Base-by-base conservation (phyloP, 495 filamentous ascomycete genomes). In the Melanomma pulvis-pyrius region DNA sequence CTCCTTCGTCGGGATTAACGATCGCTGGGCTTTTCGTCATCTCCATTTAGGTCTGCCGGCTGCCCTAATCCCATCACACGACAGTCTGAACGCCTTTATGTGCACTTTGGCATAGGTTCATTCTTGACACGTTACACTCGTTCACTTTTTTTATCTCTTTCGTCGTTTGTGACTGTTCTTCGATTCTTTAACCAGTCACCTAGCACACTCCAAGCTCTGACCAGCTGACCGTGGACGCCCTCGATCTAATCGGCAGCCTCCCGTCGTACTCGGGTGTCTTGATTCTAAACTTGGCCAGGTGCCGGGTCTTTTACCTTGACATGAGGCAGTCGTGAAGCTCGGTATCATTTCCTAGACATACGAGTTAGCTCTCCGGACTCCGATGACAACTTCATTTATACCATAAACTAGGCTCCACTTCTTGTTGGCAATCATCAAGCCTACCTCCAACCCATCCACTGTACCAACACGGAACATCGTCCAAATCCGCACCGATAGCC, bases 231-330 rank as follows among this genome's bases (percentile, higher is more conserved):
- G 57, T 41, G 30, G 50, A 62, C 21, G 51, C 8, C 24, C 56
- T 59, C 41, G 55, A 51, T 55, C 44, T 49, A 19, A 58, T 52
- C 36, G 22, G 55, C 61, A 65, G 61, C 61, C 61, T 55, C 61
- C 44, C 15, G 52, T 59, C 63, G 59, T 62, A 66, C 58, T 65
- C 32, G 44, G 41, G n/a, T 44, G 52, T 61, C 51, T 63, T 24
- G 25, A 34, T 53, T 66, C 59, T 61, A 55, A 63, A 63, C 59
- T 71, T 67, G 68, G 63, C 63, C 68, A 24, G 63, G 64, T 46
- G 63, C 63, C 68, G 59, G 49, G 39, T 52, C 26, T 15, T 62
- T 54, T 59, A 24, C 39, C 52, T 59, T 34, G 63, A 52, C 21
- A 63, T 71, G 68, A 63, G 68, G 52, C 68, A 63, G 63, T 65